Evolutionary conservation across 169 alveolate species (phyloP).

Genomic region (Plasmodium knowlesi): DNA sequence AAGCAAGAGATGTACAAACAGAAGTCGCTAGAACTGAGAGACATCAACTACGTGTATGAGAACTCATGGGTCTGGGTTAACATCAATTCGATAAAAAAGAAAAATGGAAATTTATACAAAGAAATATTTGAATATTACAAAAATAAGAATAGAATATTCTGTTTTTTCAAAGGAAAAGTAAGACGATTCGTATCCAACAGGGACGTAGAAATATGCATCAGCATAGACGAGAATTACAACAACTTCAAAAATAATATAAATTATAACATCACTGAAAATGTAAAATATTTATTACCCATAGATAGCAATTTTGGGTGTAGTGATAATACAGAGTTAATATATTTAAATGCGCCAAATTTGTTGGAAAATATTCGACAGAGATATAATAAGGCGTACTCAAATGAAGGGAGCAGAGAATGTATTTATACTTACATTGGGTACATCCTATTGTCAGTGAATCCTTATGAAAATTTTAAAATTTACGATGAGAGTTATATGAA

Average conservation of each 20-base stretch:
- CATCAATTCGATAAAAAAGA: slow-evolving; percentile 67
- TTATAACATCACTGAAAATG: slow-evolving; percentile 68
- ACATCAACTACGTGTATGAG: slow-evolving; percentile 62
- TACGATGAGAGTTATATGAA: slow-evolving; percentile 83
- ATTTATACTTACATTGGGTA: slow-evolving; percentile 88
- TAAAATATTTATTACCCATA: slow-evolving; percentile 72
- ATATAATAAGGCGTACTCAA: slow-evolving; percentile 67
- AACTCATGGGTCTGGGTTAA: slow-evolving; percentile 75
- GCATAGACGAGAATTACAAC: slow-evolving; percentile 42
- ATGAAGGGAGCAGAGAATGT: slow-evolving; percentile 73
- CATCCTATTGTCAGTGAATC: slow-evolving; percentile 87
- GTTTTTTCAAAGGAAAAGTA: slow-evolving; percentile 74
- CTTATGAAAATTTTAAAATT: slow-evolving; percentile 84
- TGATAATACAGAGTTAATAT: slow-evolving; percentile 79
- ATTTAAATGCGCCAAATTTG: slow-evolving; percentile 80
- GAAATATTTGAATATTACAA: slow-evolving; percentile 56
- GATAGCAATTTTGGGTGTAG: slow-evolving; percentile 77
- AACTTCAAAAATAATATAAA: slow-evolving; percentile 29
- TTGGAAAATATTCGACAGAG: slow-evolving; percentile 76
- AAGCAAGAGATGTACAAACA: slow-evolving; percentile 58
- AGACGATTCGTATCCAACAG: slow-evolving; percentile 50
- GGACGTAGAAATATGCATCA: slow-evolving; percentile 64
- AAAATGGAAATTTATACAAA: slow-evolving; percentile 44
- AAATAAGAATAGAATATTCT: slow-evolving; percentile 33
- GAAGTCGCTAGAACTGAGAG: slow-evolving; percentile 55